Evolutionary conservation across 345 rosid species (phyloP).

Genomic region (Atalantia buxifolia): DNA sequence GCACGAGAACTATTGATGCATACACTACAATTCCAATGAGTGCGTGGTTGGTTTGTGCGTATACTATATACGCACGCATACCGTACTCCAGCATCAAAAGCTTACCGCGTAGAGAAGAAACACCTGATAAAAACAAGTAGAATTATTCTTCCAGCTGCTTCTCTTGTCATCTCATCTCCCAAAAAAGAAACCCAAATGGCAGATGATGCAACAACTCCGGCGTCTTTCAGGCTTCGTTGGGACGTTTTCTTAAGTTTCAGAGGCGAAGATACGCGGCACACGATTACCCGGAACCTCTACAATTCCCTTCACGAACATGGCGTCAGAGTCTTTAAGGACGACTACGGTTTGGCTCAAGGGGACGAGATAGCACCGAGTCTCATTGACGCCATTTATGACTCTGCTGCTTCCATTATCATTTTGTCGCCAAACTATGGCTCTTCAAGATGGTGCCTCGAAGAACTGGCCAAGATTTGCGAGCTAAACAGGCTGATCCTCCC

Average conservation of each 20-base stretch:
- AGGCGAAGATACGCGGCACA: constrained; percentile 48
- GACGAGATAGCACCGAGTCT: constrained; percentile 38
- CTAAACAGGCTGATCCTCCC: constrained; percentile 38
- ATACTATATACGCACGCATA: too few species aligned
- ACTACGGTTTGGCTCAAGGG: constrained; percentile 40
- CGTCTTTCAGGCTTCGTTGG: constrained; percentile 34
- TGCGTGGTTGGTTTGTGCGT: too few species aligned
- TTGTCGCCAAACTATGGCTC: constrained; percentile 32
- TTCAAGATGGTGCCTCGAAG: constrained; percentile 52
- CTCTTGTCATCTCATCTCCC: too few species aligned
- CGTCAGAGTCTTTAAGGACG: constrained; percentile 16
- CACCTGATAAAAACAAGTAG: too few species aligned
- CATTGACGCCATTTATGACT: constrained; percentile 44
- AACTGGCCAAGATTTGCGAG: constrained; percentile 40
- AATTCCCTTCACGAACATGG: not conserved
- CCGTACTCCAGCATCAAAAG: too few species aligned
- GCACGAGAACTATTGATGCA: too few species aligned
- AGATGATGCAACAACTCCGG: constrained; percentile 5
- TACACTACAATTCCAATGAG: too few species aligned
- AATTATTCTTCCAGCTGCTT: too few species aligned
- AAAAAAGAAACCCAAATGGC: not conserved
- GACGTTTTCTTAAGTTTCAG: constrained; percentile 62
- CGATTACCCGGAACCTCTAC: constrained; percentile 30
- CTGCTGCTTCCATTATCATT: constrained; percentile 44
- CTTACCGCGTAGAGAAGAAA: too few species aligned